Evolutionary conservation across 2,329 filamentous ascomycete genomes (phyloP).

Genomic region (Neofusicoccum sp.): DNA sequence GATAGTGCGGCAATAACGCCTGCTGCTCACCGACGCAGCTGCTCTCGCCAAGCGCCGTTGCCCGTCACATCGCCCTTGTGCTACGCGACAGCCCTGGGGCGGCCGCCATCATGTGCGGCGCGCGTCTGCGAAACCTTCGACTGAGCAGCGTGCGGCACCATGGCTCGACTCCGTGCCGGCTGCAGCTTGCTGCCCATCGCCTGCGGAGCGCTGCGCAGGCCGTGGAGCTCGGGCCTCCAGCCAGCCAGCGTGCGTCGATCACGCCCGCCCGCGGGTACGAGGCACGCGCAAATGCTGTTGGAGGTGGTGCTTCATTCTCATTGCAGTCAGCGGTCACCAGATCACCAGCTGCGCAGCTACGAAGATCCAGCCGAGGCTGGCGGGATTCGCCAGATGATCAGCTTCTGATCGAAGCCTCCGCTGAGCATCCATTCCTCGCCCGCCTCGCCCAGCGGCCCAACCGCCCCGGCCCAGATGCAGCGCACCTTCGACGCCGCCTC

Average conservation of each 20-base stretch:
- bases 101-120: slow-evolving; percentile 9
- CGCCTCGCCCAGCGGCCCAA: slow-evolving; percentile 35
- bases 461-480: slow-evolving; percentile 58
- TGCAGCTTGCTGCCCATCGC: slow-evolving; percentile 6
- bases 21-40: not conserved
- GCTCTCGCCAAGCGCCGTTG: not conserved
- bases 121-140: slow-evolving; percentile 8
- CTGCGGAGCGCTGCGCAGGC: not conserved
- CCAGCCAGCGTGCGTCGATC: not conserved
- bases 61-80: slow-evolving; percentile 2
- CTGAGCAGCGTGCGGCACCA: not conserved
- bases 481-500: slow-evolving; percentile 61
- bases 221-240: not conserved
- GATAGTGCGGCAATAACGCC: slow-evolving; percentile 8
- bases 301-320: not conserved
- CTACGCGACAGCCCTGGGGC: not conserved
- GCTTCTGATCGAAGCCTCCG: slow-evolving; percentile 65
- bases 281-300: not conserved
- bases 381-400: slow-evolving; percentile 56
- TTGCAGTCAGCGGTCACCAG: slow-evolving; percentile 8
- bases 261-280: not conserved
- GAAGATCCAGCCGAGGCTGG: slow-evolving; percentile 3
- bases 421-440: slow-evolving; percentile 60
- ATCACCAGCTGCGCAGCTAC: slow-evolving; percentile 6
- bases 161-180: slow-evolving; percentile 2